These are phyloP conservation scores for Lithocarpus polystachyus DNA, from an alignment of 306 rosid genomes.

Conservation along the genomic window DNA sequence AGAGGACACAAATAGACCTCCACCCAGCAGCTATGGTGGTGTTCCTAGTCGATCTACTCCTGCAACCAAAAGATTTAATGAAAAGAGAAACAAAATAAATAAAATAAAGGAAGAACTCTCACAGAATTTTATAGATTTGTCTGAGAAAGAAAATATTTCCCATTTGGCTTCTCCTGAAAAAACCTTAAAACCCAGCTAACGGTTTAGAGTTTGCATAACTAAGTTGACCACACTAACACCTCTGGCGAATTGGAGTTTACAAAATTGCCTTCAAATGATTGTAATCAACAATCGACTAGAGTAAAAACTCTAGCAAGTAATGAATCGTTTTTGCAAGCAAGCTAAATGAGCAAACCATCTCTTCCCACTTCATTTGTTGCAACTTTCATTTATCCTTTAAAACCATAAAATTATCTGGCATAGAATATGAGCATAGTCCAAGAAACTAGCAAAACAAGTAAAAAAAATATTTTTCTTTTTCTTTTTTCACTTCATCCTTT, in stretches of 20 bases:
- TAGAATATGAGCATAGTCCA: not conserved
- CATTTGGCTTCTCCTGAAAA: not conserved
- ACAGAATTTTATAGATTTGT: conserved; percentile 6
- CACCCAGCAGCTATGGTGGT: conserved; percentile 43
- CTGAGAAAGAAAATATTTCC: conserved; percentile 2
- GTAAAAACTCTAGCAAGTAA: not conserved
- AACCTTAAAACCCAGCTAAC: not conserved
- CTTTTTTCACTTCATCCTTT: not conserved
- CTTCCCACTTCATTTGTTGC: not conserved
- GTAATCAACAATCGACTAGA: conserved; percentile 1
- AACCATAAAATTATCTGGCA: not conserved
- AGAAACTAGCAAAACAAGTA: not conserved
- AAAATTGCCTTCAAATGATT: not conserved
- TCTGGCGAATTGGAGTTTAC: not conserved
- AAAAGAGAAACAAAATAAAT: conserved; percentile 33
- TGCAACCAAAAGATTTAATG: conserved; percentile 58
- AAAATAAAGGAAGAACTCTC: conserved; percentile 11
- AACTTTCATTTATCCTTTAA: not conserved
- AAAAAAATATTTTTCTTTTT: not conserved
- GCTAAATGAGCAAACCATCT: not conserved
- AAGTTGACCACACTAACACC: not conserved
- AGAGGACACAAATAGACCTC: conserved; percentile 39
- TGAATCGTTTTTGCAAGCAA: not conserved
- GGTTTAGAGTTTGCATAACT: not conserved
- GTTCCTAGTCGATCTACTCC: conserved; percentile 59